Base-by-base conservation (phyloP, 2,329 filamentous ascomycete species). In the Colletotrichum sojae region DNA sequence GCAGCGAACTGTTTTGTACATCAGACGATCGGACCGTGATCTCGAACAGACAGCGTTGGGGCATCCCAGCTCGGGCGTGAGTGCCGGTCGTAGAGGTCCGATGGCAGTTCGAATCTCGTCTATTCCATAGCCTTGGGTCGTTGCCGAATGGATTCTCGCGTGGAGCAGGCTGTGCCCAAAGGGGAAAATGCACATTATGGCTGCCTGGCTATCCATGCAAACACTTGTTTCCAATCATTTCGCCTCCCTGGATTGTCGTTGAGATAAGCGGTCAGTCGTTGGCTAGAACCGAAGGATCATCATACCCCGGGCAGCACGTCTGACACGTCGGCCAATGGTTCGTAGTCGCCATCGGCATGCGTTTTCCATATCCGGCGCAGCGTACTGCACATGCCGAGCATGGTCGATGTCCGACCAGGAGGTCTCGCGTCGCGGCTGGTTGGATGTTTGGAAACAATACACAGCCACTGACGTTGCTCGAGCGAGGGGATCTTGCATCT, bases 11-110 rank as follows among this genome's bases (percentile, higher is more conserved):
- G 18, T 53, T 48, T 61, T 61, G 36, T 56, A 10, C 13, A 67
- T 67, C 56, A 61, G 67, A 69, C 39, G 51, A 69, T 69, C 63
- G 51, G 56, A 31, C 63, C 55, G 43, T 45, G 51, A 67, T 59
- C 63, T 69, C 55, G 55, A 60, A 69, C 67, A 69, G 62, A 67
- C 51, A 39, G 31, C 52, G 55, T 67, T 67, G 56, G 66, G 57
- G 60, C 67, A 53, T 43, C 36, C 45, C 36, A 60, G 45, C 39
- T 25, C 54, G 18, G 48, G 53, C 36, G 9, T 9, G 40, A 10
- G 59, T 31, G 20, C 55, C 43, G 20, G 46, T 36, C n/a, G 25
- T 16, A 27, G 16, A 59, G n/a, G 48, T 40, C 43, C 56, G 55
- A 36, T 51, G 62, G 49, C 61, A 66, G 31, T 36, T 36, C 31